These are phyloP conservation scores for Haplosporangium sp. DNA, from an alignment of 371 early-diverging fungal genomes.

Conservation along the genomic window DNA sequence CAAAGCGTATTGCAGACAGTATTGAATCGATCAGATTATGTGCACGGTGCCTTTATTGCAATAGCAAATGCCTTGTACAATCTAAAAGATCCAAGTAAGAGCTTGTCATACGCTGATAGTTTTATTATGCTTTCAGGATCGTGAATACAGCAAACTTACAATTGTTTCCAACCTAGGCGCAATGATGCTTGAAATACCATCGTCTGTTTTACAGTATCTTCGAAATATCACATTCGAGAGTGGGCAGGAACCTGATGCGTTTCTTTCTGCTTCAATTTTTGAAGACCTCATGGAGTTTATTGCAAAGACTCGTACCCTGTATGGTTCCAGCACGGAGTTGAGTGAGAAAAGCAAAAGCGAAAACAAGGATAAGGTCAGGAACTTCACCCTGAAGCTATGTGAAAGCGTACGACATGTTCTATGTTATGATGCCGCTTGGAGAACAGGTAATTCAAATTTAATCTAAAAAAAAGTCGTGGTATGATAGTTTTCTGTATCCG, in stretches of 20 bases:
- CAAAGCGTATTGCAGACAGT: slow-evolving; percentile 22
- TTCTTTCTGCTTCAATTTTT: slow-evolving; percentile 24
- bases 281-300: slow-evolving; percentile 43
- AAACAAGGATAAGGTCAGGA: slow-evolving; percentile 5
- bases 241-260: slow-evolving; percentile 39
- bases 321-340: neutral
- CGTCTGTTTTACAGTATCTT: slow-evolving; percentile 17
- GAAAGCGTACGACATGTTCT: slow-evolving; percentile 23
- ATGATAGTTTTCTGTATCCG: too few relatives aligned
- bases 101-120: neutral
- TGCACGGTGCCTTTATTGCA: slow-evolving; percentile 19
- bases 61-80: slow-evolving; percentile 38
- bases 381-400: slow-evolving; percentile 31
- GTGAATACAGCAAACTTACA: neutral
- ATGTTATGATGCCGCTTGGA: slow-evolving; percentile 52
- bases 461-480: too few relatives aligned
- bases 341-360: neutral
- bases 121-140: too few relatives aligned
- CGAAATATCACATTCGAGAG: slow-evolving; percentile 27
- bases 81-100: slow-evolving; percentile 31
- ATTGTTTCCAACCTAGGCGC: slow-evolving; percentile 7
- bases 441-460: slow-evolving; percentile 16
- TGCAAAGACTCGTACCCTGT: neutral
- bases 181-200: slow-evolving; percentile 43
- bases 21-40: slow-evolving; percentile 11